These are phyloP conservation scores for Penicillium sp. DNA, from an alignment of 2,329 filamentous ascomycete genomes.

Conservation along the genomic window DNA sequence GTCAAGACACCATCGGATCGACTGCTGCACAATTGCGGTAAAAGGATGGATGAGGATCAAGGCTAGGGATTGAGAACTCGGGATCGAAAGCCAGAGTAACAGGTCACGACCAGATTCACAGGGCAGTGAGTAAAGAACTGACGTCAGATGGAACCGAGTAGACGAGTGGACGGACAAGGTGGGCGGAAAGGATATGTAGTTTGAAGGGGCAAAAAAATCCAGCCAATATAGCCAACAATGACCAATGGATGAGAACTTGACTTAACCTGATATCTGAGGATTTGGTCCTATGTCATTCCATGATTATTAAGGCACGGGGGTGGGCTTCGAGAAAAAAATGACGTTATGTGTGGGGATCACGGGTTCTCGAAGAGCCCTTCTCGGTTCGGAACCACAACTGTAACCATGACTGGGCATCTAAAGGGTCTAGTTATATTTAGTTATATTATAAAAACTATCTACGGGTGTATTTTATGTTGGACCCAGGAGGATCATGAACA, in stretches of 20 bases:
- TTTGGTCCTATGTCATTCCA: conserved; percentile 13
- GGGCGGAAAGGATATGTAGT: neutral
- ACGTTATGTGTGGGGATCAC: conserved; percentile 28
- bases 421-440: no score
- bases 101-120: neutral
- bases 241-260: conserved; percentile 13
- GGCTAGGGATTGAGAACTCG: neutral
- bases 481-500: no score
- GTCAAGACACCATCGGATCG: conserved; percentile 10
- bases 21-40: neutral
- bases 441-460: no score
- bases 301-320: conserved; percentile 20
- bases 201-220: conserved; percentile 18
- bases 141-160: conserved; percentile 6
- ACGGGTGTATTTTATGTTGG: no score
- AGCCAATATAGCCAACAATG: conserved; percentile 13
- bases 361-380: conserved; percentile 7
- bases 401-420: no score
- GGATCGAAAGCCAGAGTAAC: neutral
- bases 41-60: neutral
- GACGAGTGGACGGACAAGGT: neutral
- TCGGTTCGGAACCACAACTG: conserved; percentile 8
- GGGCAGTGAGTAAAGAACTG: conserved; percentile 7
- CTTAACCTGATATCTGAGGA: conserved; percentile 11
- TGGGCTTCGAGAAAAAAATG: conserved; percentile 22